These are phyloP conservation scores for Rhizophlyctis rosea DNA, from an alignment of 192 early-diverging fungal species.

Conservation along the genomic window DNA sequence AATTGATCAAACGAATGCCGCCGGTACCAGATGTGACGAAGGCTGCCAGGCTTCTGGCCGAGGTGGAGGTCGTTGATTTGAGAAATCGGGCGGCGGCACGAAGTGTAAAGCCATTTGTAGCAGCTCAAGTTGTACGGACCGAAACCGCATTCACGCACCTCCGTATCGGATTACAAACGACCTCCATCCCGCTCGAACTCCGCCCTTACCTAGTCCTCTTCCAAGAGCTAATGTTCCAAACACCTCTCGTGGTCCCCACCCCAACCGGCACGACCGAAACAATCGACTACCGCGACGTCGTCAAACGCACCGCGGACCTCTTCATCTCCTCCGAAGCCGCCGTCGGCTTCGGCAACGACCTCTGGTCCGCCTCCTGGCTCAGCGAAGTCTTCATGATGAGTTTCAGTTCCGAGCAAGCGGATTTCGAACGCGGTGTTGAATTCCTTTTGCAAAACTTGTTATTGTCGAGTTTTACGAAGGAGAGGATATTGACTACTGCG, in stretches of 20 bases:
- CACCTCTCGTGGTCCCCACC: constrained; percentile 15
- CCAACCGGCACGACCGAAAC: not conserved
- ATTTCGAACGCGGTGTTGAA: constrained; percentile 38
- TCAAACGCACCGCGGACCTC: constrained; percentile 44
- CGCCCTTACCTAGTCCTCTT: constrained; percentile 72
- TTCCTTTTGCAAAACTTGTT: constrained; percentile 46
- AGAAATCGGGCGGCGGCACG: not conserved
- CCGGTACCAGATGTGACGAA: constrained; percentile 61
- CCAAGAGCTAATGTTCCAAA: constrained; percentile 70
- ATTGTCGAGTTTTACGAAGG: constrained; percentile 65
- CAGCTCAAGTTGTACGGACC: constrained; percentile 58
- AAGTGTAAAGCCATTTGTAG: constrained; percentile 38
- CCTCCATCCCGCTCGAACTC: constrained; percentile 52
- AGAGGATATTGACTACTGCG: constrained; percentile 63
- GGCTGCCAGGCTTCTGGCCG: constrained; percentile 36
- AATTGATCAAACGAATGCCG: constrained; percentile 58
- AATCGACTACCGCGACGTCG: constrained; percentile 41
- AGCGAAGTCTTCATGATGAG: constrained; percentile 42
- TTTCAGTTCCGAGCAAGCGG: constrained; percentile 19
- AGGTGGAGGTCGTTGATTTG: constrained; percentile 14
- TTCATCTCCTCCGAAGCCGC: constrained; percentile 54
- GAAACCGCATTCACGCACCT: constrained; percentile 66
- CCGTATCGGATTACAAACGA: constrained; percentile 52
- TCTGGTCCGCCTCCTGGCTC: constrained; percentile 41
- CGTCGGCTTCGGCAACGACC: constrained; percentile 48